phyloP scores from a whole-genome alignment of 1,284 basidiomycete species.

The Cryptococcus deneoformans region DNA sequence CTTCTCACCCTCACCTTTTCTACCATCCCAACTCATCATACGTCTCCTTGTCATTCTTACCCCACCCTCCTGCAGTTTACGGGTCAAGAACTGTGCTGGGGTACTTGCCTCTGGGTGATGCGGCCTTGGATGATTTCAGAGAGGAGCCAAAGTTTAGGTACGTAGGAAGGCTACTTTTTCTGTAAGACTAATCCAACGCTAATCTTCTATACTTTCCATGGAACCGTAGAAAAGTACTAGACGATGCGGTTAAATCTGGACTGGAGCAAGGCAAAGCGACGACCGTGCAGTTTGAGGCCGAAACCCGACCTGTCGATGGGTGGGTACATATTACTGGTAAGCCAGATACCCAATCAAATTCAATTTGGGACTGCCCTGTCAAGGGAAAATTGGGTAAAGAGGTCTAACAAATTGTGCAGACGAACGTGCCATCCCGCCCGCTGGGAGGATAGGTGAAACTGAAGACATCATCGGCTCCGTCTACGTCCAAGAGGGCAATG shows the following conservation, averaged over 20 bases:
- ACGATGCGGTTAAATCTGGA: conserved; percentile 25
- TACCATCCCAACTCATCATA: conserved; percentile 33
- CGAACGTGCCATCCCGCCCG: conserved; percentile 43
- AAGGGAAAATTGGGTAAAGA: background rate
- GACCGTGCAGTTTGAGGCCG: conserved; percentile 40
- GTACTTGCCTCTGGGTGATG: conserved; percentile 29
- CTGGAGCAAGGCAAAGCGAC: conserved; percentile 18
- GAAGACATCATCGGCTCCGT: conserved; percentile 49
- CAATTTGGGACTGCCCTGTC: background rate
- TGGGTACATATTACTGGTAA: conserved; percentile 47
- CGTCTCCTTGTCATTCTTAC: conserved; percentile 36
- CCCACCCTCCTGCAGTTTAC: conserved; percentile 15
- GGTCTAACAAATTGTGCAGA: conserved; percentile 21
- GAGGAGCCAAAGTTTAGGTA: conserved; percentile 35
- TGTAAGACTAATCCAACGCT: background rate
- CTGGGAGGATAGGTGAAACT: conserved; percentile 47
- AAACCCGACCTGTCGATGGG: conserved; percentile 42
- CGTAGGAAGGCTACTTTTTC: conserved; percentile 4
- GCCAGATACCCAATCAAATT: conserved; percentile 1
- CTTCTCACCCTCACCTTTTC: conserved; percentile 38
- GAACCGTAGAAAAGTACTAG: conserved; percentile 14
- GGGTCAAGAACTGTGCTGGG: conserved; percentile 30
- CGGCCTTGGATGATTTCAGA: conserved; percentile 34
- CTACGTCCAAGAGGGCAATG: conserved; percentile 46
- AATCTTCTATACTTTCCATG: background rate